Base-by-base conservation (phyloP, 106 monocot species). In the Alisma plantagoaquatica region DNA sequence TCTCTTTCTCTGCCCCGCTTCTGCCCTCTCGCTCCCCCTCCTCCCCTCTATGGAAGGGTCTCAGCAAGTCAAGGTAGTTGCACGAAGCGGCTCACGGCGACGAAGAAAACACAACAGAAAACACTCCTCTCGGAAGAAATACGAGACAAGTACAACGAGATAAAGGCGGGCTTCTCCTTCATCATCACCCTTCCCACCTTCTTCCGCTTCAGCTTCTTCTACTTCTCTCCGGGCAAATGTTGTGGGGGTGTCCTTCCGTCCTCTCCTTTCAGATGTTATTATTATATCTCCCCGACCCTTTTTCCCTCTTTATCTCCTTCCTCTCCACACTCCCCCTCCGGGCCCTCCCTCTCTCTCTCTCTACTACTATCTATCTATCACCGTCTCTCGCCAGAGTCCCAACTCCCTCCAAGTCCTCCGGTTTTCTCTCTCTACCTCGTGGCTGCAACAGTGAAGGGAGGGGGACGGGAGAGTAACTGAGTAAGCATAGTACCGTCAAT, bases 281-380 rank as follows among this genome's bases (percentile, higher is more conserved):
- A n/a, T n/a, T n/a, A n/a, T n/a, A n/a, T n/a, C n/a, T n/a, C 42
- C 53, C 18, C 53, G 26, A 10, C 53, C 7, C 2, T 14, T 51
- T 17, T 17, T 68, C 59, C 23, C 24, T 25, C 35, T 46, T 33
- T 14, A 16, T 48, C 31, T 15, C 31, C 66, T 49, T 49, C 45
- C 29, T 29, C 65, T 32, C 29, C 23, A 9, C 30, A 19, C 18
- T 25, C 50, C 25, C 8, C 23, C 18, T 4, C 1, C 18, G 1
- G 47, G 21, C 18, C 2, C 18, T 48, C 18, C 14, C 25, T 10
- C 53, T 31, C 25, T 26, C 29, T 31, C 29, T 28, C 53, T 31
- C 53, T 53, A n/a, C 20, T 31, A 30, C 53, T 53, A 28, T 53
- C 53, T 25, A 25, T 31, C 53, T 53, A 28, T 53, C 29, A 30